Conservation (phyloP, 768 basidiomycete genomes). For the Suillus plorans region DNA sequence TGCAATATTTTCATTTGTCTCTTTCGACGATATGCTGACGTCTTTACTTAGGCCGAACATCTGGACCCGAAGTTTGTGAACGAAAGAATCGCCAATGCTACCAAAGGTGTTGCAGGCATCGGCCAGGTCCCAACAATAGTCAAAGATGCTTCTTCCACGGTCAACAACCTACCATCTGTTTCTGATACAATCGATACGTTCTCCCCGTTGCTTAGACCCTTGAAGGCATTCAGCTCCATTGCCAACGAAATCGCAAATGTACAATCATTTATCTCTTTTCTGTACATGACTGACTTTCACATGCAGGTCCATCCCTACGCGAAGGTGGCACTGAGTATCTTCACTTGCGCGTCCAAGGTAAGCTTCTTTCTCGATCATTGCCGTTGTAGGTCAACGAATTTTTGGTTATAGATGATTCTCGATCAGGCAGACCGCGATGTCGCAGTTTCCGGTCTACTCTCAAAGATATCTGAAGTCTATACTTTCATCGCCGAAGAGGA, state of each 20-base stretch:
- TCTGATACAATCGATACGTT: neutral
- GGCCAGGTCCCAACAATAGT: neutral
- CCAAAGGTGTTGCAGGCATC: neutral
- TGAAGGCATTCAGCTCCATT: neutral
- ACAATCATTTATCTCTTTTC: neutral
- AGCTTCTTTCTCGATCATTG: neutral
- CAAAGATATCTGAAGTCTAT: constrained; percentile 5
- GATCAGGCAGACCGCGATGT: neutral
- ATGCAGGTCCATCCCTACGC: constrained; percentile 4
- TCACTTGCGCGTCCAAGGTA: constrained; percentile 2
- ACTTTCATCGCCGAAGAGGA: constrained; percentile 2
- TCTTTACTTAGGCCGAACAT: neutral
- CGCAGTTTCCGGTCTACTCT: constrained; percentile 1
- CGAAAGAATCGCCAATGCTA: neutral
- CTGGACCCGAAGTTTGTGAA: neutral
- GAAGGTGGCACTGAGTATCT: neutral
- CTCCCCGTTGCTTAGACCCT: neutral
- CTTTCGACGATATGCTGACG: neutral
- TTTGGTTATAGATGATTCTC: constrained; percentile 2
- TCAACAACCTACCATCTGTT: neutral
- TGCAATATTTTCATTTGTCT: too few species aligned
- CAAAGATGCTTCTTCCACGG: neutral
- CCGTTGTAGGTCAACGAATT: neutral
- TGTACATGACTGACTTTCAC: neutral
- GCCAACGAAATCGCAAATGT: neutral